These are phyloP conservation scores for Wallemia hederae DNA, from an alignment of 1,284 basidiomycete species.

Conservation along the genomic window DNA sequence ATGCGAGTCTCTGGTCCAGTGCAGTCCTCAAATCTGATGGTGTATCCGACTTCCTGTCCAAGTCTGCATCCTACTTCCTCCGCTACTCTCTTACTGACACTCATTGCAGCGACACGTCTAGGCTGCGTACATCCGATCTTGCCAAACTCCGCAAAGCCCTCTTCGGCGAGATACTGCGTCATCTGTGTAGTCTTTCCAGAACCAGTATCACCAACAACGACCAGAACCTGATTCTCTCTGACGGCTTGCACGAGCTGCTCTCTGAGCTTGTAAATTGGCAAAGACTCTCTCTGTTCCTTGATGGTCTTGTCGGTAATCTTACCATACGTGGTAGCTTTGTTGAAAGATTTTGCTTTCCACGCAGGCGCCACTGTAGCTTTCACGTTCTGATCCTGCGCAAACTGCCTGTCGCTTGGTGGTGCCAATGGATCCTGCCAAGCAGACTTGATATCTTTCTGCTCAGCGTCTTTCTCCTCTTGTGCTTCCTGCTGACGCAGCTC, in stretches of 20 bases:
- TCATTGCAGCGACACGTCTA: conserved; percentile 92
- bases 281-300: conserved; percentile 62
- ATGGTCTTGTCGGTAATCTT: conserved; percentile 72
- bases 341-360: conserved; percentile 80
- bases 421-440: conserved; percentile 99
- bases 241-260: conserved; percentile 75
- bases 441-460: conserved; percentile 69
- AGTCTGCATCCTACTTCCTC: conserved; percentile 93
- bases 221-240: conserved; percentile 71
- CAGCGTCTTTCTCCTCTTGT: conserved; percentile 77
- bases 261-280: conserved; percentile 91
- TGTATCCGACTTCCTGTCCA: conserved; percentile 91
- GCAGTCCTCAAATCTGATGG: conserved; percentile 96
- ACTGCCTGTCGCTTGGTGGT: conserved; percentile 49
- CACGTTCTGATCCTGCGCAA: conserved; percentile 78
- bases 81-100: conserved; percentile 92
- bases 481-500: conserved; percentile 81
- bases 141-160: conserved; percentile 56
- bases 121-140: conserved; percentile 93
- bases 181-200: conserved; percentile 85
- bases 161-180: conserved; percentile 73
- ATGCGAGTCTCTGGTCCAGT: conserved; percentile 91
- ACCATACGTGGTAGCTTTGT: conserved; percentile 89
- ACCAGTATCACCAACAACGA: conserved; percentile 80
- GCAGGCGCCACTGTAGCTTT: conserved; percentile 52